Evolutionary conservation across 179 eudicot genomes (phyloP).

Genomic region (Drosera spatulata): DNA sequence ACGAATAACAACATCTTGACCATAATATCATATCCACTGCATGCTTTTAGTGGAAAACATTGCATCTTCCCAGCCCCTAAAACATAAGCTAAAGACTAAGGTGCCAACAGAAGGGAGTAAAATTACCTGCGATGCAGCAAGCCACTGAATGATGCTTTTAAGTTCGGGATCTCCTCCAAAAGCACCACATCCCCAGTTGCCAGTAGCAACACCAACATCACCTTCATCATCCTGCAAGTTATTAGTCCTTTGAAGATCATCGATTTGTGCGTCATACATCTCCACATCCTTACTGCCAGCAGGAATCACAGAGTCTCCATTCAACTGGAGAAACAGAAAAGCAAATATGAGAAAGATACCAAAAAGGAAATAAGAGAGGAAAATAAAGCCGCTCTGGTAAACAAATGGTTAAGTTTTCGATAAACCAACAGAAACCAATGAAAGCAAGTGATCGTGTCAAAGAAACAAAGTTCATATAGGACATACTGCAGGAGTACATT

Average conservation of each 20-base stretch:
- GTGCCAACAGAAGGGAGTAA: background rate
- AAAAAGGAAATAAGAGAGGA: background rate
- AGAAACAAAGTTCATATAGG: background rate
- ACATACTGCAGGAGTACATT: background rate
- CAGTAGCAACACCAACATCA: conserved; percentile 65
- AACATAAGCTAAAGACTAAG: background rate
- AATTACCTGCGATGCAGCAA: conserved; percentile 89
- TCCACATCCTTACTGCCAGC: conserved; percentile 3
- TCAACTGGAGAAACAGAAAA: conserved; percentile 6
- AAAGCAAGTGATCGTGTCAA: background rate
- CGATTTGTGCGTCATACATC: conserved; percentile 2
- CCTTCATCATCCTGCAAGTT: conserved; percentile 13
- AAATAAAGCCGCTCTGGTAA: background rate
- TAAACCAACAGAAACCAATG: background rate
- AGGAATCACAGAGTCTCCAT: conserved; percentile 13
- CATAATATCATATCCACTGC: too few species aligned
- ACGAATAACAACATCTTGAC: too few species aligned
- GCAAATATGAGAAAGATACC: background rate
- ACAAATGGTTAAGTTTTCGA: background rate
- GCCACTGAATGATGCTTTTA: conserved; percentile 76
- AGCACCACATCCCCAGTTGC: conserved; percentile 99
- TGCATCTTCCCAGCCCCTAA: background rate
- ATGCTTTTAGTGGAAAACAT: too few species aligned
- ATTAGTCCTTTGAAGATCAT: conserved; percentile 7
- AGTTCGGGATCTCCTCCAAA: conserved; percentile 98